Evolutionary conservation across 192 early-diverging fungal genomes (phyloP), one percentile per base, ranked within the genome.

Genomic region (Entomortierella beljakovae): DNA sequence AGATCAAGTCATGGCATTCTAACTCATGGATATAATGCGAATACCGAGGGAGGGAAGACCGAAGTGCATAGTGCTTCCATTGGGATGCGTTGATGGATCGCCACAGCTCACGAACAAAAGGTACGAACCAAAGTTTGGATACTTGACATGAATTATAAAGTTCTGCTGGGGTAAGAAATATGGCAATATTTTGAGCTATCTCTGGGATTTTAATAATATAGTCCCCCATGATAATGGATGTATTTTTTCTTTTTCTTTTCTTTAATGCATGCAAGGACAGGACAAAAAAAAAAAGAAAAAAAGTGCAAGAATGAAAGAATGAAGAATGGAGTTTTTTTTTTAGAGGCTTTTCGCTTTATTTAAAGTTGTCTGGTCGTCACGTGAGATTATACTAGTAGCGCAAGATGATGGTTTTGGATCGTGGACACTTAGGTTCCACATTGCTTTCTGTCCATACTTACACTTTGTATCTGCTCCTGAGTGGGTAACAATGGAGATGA

Each of bases 21-120:
- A 79, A 40, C 15, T 79, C 56, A 11, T 62, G 75, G 22, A 79
- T 40, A 49, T 64, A 79, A n/a, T 6, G 0, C 0, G 75, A 64
- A 18, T 79, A 79, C 0, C 62, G 66, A 1, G 75, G 75, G 7
- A 79, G 61, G 0, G 67, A 66, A 5, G 26, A 26, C 1, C 20
- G 3, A 11, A 79, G 46, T 2, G 66, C 58, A 0, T 29, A 59
- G 25, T 64, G 52, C 1, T 54, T 64, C 61, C 61, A 79, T 25
- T 79, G 75, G 25, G 69, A 61, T 18, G 48, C 31, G 9, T 70
- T 15, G 40, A 79, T 60, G 1, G 56, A 51, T 7, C 75, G 53
- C 67, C 67, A 79, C 40, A 79, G 75, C 42, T 51, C 16, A 22
- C 61, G 54, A 16, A 57, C 66, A 58, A 68, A 70, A 11, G 67